Evolutionary conservation across 805 yeast species (phyloP), one percentile per base, ranked within the genome.

Genomic region (Maudiozyma turicensis): DNA sequence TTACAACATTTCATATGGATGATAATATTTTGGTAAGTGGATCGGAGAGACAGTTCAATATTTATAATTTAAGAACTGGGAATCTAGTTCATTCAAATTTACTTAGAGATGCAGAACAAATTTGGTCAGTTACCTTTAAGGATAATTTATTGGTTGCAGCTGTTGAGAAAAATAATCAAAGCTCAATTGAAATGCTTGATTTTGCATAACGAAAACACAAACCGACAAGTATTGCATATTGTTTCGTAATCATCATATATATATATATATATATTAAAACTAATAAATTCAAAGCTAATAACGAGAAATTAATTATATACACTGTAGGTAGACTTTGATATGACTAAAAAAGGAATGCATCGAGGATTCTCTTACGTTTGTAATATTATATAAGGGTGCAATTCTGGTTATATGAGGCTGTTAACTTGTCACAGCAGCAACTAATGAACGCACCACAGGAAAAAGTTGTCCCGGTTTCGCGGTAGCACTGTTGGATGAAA

Each of bases 121-220:
- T 91, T 35, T 93, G 99, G 99, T 96, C 93, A 56, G 96, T 91
- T 2, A 78, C 84, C 58, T 87, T 89, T 59, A 95, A 88, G 60
- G 79, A 81, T 54, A 77, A 84, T 51, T 75, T 89, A 46, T 85
- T 97, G 61, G 86, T 91, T 38, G 91, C 95, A 20, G 98, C 99
- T 0, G 93, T 90, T 8, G 95, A 88, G 63, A 74, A 80, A 48
- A 80, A 76, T 39, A 77, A 77, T 8, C 75, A 74, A 53, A 87
- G 96, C 3, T 84, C 72, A 61, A 81, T 93, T 51, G 97, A 90
- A 65, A 82, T 93, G 31, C 68, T 89, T 45, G 96, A 89, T 63
- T 91, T 87, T 68, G 83, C 44, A n/a, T 40, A 29, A n/a, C 14
- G 14, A 20, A 20, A 20, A 20, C 26, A 20, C 26, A 20, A 20